These are phyloP conservation scores for Porcisia hertigi DNA, from an alignment of 208 protist genomes.

Conservation along the genomic window DNA sequence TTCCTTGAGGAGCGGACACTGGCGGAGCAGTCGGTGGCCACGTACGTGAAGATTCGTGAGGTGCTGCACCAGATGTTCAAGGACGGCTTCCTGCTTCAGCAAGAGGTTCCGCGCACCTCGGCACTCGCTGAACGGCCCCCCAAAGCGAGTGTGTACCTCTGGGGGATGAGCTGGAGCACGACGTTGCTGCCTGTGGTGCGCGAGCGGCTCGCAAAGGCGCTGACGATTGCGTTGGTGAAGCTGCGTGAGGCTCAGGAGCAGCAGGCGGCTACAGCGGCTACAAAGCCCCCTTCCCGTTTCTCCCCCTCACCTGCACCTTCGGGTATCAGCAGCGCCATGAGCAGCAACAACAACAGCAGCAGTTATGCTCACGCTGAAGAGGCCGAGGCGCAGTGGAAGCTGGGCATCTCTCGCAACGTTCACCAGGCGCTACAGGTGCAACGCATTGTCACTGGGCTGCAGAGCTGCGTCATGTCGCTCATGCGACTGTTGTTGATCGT, in stretches of 20 bases:
- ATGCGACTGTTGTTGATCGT: conserved; percentile 74
- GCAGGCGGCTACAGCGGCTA: not conserved
- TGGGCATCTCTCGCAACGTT: conserved; percentile 5
- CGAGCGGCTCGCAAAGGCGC: conserved; percentile 51
- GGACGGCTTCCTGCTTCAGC: conserved; percentile 70
- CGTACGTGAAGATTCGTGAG: conserved; percentile 62
- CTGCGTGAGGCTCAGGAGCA: conserved; percentile 36
- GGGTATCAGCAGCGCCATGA: too few species aligned
- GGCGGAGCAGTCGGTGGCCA: conserved; percentile 78
- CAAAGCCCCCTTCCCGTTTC: not conserved
- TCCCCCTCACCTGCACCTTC: not conserved
- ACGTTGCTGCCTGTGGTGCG: conserved; percentile 51
- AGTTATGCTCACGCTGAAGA: conserved; percentile 5
- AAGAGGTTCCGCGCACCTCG: conserved; percentile 64
- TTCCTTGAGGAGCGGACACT: conserved; percentile 79
- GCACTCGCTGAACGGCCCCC: conserved; percentile 51
- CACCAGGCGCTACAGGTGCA: conserved; percentile 27
- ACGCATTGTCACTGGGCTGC: conserved; percentile 46
- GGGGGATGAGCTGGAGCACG: conserved; percentile 39
- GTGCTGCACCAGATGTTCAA: conserved; percentile 75
- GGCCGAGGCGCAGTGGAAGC: conserved; percentile 16
- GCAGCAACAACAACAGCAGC: not conserved
- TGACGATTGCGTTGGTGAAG: conserved; percentile 36
- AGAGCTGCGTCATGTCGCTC: conserved; percentile 64
- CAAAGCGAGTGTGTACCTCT: conserved; percentile 70